Percentiles rank a stretch among this genome's conserved stretches.
Evolutionary conservation across 75 land plant genomes (phyloP).

Genomic region (Adiantum capillusveneris): DNA sequence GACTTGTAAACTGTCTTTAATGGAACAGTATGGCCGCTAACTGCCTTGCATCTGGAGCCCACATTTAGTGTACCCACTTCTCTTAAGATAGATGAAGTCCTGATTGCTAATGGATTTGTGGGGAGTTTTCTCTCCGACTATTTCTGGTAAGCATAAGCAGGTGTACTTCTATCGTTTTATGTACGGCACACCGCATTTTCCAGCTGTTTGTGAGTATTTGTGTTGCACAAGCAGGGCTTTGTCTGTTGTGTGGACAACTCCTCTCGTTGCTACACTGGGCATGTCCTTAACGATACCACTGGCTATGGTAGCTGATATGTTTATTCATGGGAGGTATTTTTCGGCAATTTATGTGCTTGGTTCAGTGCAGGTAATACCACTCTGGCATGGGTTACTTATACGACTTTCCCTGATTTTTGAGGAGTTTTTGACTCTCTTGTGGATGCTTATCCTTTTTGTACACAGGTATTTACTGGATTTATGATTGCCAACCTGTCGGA

Average conservation of each 20-base stretch:
- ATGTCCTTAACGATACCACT: conserved; percentile 44
- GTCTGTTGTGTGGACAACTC: conserved; percentile 49
- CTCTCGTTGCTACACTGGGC: conserved; percentile 41
- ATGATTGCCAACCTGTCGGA: conserved; percentile 28
- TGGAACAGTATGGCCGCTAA: too few species aligned
- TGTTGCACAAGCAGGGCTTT: conserved; percentile 32
- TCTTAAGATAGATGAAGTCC: too few species aligned
- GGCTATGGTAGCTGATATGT: conserved; percentile 45
- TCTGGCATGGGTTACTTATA: background rate
- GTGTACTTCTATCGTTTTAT: too few species aligned
- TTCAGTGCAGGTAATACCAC: conserved; percentile 26
- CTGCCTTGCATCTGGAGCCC: too few species aligned
- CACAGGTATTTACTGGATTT: conserved; percentile 34
- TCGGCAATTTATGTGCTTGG: conserved; percentile 42
- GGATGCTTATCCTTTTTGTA: background rate
- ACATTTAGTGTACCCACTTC: too few species aligned
- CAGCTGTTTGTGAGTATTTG: too few species aligned
- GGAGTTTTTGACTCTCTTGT: background rate
- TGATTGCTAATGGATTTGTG: too few species aligned
- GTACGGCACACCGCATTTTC: too few species aligned
- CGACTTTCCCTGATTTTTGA: too few species aligned
- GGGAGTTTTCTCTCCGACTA: too few species aligned
- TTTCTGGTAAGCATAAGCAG: too few species aligned
- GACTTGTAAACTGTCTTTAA: too few species aligned
- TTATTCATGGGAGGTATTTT: conserved; percentile 43